Conservation (phyloP, 139 green algal species). For the Trebouxia sp. region DNA sequence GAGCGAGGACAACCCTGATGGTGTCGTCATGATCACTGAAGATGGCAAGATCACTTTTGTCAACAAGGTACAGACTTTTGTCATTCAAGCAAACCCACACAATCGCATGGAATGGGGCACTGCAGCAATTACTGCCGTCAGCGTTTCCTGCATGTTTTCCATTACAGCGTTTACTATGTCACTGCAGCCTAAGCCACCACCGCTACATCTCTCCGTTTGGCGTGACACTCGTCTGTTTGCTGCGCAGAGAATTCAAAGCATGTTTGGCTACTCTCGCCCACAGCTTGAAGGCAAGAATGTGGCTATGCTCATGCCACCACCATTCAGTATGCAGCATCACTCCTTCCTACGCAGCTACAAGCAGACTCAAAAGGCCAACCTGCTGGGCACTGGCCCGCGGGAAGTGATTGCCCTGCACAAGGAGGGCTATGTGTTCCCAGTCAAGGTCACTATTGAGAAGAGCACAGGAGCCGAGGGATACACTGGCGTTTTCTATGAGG, state of each 20-base stretch:
- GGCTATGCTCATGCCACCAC: slow-evolving; percentile 23
- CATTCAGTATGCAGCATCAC: slow-evolving; percentile 20
- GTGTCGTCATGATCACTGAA: slow-evolving; percentile 27
- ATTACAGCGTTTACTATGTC: too few species aligned
- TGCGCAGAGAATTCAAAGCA: background rate
- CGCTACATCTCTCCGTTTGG: too few species aligned
- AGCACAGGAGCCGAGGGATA: slow-evolving; percentile 10
- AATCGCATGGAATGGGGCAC: too few species aligned
- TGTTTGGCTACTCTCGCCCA: slow-evolving; percentile 14
- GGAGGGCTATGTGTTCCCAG: slow-evolving; percentile 19
- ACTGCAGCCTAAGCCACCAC: too few species aligned
- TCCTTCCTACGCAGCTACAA: slow-evolving; percentile 23
- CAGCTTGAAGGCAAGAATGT: slow-evolving; percentile 25
- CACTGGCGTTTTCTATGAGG: slow-evolving; percentile 9
- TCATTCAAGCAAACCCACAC: too few species aligned
- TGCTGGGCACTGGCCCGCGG: slow-evolving; percentile 13
- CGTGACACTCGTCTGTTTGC: background rate
- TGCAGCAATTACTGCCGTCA: too few species aligned
- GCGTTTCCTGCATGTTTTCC: too few species aligned
- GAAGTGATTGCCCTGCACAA: slow-evolving; percentile 18
- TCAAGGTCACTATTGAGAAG: slow-evolving; percentile 22
- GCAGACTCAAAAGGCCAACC: background rate
- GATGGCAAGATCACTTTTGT: slow-evolving; percentile 17
- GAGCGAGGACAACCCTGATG: slow-evolving; percentile 23
- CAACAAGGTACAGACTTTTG: background rate